Evolutionary conservation across 441 rosid species (phyloP), one percentile per base, ranked within the genome.

Genomic region (Jatropha podagrica): DNA sequence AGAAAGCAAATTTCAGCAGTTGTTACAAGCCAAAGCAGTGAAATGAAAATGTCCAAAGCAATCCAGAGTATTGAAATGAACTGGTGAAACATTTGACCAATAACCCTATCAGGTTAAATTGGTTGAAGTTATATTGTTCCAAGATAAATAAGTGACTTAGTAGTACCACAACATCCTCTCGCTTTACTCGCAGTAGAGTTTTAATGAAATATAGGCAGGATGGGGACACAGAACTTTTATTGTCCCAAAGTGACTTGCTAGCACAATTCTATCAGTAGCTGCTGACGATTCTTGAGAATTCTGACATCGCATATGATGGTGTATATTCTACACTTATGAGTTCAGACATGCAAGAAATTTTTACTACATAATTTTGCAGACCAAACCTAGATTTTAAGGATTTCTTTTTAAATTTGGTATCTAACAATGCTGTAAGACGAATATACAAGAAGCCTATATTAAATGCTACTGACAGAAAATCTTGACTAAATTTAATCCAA

Each of bases 11-110:
- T 66, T 32, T 49, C 38, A 18, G 8, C 67, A 72, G 18, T 38
- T 56, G 59, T 38, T 26, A 42, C 38, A 18, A 69, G 7, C 18
- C 23, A 56, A 56, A 38, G 62, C 42, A 26, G 79, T 68, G n/a
- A 38, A 69, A 62, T 8, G 55, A 46, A 62, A 61, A 38, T 69
- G 63, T 26, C 64, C 23, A 23, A 62, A 62, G 26, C n/a, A 65
- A 65, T 63, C 66, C 41, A 32, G 13, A 32, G 26, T 56, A 18
- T 26, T 3, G 12, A 27, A 55, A 62, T 51, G 13, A 62, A 40
- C 62, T 5, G 11, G 23, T 41, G 27, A 15, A 20, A 64, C 48
- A 51, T 59, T 49, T 67, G 5, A 41, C 27, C 48, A 60, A 11
- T 23, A 68, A 60, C 38, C 60, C 27, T 62, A 5, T 12, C 13